Base-by-base conservation (phyloP, 2,329 filamentous ascomycete genomes). In the Grosmannia huntii region DNA sequence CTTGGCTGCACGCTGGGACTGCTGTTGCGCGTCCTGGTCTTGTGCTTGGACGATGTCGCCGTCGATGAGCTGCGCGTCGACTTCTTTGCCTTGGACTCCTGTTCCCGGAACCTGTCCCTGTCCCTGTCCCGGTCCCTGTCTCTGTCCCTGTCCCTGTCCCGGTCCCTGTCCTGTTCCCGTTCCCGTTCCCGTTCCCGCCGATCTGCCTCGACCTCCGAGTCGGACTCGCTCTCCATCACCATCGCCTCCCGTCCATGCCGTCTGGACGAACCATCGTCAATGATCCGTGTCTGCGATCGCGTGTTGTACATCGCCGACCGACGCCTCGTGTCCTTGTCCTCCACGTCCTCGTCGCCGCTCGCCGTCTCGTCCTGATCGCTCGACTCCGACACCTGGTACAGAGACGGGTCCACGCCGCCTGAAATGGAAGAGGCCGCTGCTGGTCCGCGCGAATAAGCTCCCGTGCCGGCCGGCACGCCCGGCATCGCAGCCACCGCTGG, bases 141-240 rank as follows among this genome's bases (percentile, higher is more conserved):
- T n/a, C n/a, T 23, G 58, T 41, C 57, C 55, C 28, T n/a, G 57
- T 44, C 41, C 19, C 3, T 3, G 14, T 66, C 62, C 19, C 7
- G 12, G 12, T n/a, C 27, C 23, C 60, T 61, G 9, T 63, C 57
- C n/a, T 23, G 58, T 41, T 58, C 55, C 28, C 21, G 57, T n/a
- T 38, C 59, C 54, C 4, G 46, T 14, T n/a, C 57, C 60, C 25
- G 33, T 46, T n/a, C 53, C 9, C 52, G 52, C 19, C 27, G 5
- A 28, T 28, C 28, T 28, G 28, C 28, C 38, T 12, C 53, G 21
- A n/a, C 11, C 25, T 48, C 53, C 27, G 44, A 36, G 23, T 11
- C 61, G 54, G 51, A 64, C 31, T 66, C 67, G 51, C 69, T 70
- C 59, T 74, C 71, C 7, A 74, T 72, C 10, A 74, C 67, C 19